Evolutionary conservation across 129 eudicot genomes (phyloP), one percentile per base, ranked within the genome.

Genomic region (Oenanthe sinensis): DNA sequence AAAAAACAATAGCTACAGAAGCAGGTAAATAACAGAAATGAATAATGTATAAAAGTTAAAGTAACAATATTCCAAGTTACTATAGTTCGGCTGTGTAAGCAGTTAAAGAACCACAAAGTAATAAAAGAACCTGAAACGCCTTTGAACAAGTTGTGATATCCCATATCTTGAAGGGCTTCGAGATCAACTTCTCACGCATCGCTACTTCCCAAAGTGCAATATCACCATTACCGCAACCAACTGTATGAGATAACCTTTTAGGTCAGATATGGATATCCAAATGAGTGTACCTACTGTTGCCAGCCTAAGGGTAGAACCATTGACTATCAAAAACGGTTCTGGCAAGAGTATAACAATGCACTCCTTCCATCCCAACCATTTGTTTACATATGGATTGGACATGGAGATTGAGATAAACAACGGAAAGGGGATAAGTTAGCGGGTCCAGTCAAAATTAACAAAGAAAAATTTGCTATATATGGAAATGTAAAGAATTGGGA

Each of bases 161-260:
- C 98, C 98, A 93, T 63, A 88, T 81, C 82, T 91, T 93, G 86
- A 93, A 93, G 28, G 90, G 80, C 86, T 88, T 87, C 76, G 97
- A 78, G 68, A 84, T 79, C 81, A 91, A 78, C 73, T 89, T 93
- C 84, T 93, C 98, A 36, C 96, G 93, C 49, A 78, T 79, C 14
- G 89, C 91, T 47, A 89, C 91, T 47, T 91, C 98, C 98, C 97
- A 93, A 58, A 93, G 91, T 9, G 91, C 86, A 49, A 93, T 86
- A 36, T 93, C 98, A 68, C 92, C 98, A 79, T 77, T 89, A 79
- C 72, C 69, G 77, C 87, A 89, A 49, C 98, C 98, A 80, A 91
- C 98, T 93, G 87, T 75, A 33, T 42, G 65, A 24, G 69, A 75
- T 12, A 81, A 43, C 28, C 33, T 33, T 49, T 75, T 2, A 77